phyloP scores from a whole-genome alignment of 2,329 filamentous ascomycete species.

The Teratosphaeria gauchensis region DNA sequence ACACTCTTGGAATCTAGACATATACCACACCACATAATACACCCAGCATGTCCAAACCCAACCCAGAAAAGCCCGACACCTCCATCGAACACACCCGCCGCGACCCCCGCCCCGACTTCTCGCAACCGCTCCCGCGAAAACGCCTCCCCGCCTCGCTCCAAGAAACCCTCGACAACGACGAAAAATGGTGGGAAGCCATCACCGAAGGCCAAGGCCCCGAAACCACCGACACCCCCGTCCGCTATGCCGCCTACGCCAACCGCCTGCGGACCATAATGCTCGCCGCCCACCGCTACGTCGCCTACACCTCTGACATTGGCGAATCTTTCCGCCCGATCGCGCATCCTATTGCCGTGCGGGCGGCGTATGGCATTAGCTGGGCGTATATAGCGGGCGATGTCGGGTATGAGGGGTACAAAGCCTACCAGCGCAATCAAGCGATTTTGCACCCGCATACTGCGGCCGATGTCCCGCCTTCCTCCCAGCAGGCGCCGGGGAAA shows the following conservation, averaged over 20 bases:
- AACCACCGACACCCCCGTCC: conserved; percentile 73
- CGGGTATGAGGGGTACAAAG: conserved; percentile 86
- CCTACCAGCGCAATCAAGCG: conserved; percentile 78
- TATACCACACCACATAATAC: not conserved
- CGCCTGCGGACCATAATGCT: conserved; percentile 59
- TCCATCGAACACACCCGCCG: conserved; percentile 33
- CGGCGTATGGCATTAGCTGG: conserved; percentile 88
- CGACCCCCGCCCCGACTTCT: conserved; percentile 39
- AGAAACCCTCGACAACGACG: conserved; percentile 50
- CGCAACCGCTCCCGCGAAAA: conserved; percentile 38
- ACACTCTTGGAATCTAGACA: not conserved
- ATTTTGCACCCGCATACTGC: conserved; percentile 56
- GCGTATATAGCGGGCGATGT: conserved; percentile 87
- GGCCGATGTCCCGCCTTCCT: conserved; percentile 25
- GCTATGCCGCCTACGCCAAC: conserved; percentile 87
- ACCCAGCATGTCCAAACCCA: conserved; percentile 2
- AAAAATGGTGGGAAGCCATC: conserved; percentile 54
- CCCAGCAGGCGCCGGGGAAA: conserved; percentile 4
- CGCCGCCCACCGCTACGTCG: conserved; percentile 88
- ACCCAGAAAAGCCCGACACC: conserved; percentile 13
- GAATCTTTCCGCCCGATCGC: conserved; percentile 92
- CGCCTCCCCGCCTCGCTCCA: conserved; percentile 47
- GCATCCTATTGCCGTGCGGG: conserved; percentile 69
- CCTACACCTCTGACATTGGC: conserved; percentile 90
- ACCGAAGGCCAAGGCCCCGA: conserved; percentile 61